Evolutionary conservation across 345 rosid genomes (phyloP).

Genomic region (Diplotaxis tenuifolia): DNA sequence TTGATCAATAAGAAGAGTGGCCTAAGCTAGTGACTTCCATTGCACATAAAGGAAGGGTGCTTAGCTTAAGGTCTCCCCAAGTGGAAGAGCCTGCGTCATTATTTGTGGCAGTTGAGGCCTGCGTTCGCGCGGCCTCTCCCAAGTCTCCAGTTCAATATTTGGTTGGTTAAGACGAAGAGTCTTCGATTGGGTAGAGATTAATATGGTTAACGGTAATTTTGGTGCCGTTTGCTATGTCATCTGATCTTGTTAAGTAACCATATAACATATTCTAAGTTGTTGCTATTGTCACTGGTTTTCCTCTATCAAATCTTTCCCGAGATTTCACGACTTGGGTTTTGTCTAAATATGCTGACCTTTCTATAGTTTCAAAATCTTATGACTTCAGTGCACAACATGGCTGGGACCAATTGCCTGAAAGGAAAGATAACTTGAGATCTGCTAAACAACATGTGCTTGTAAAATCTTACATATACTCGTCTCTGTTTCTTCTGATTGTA

Average conservation of each 20-base stretch:
- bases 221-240: too few species aligned
- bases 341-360: neutral
- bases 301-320: neutral
- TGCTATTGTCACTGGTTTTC: too few species aligned
- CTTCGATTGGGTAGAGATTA: too few species aligned
- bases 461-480: neutral
- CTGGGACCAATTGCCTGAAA: too few species aligned
- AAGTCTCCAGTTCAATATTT: neutral
- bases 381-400: neutral
- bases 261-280: too few species aligned
- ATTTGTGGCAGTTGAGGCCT: neutral
- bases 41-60: slow-evolving; percentile 26
- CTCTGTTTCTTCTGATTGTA: slow-evolving; percentile 2
- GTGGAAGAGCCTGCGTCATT: neutral
- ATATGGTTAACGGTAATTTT: too few species aligned
- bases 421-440: too few species aligned
- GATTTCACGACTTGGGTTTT: neutral
- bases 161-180: too few species aligned
- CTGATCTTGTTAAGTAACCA: too few species aligned
- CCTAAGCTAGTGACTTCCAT: slow-evolving; percentile 39
- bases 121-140: slow-evolving; percentile 35
- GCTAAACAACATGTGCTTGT: slow-evolving; percentile 21
- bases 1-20: slow-evolving; percentile 29
- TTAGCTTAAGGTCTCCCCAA: slow-evolving; percentile 27
- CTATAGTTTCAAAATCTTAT: neutral